A percentile compares a stretch with the other conserved stretches of the same genome.
Conservation (phyloP, 140 eudicot species). For the Stevia rebaudiana region DNA sequence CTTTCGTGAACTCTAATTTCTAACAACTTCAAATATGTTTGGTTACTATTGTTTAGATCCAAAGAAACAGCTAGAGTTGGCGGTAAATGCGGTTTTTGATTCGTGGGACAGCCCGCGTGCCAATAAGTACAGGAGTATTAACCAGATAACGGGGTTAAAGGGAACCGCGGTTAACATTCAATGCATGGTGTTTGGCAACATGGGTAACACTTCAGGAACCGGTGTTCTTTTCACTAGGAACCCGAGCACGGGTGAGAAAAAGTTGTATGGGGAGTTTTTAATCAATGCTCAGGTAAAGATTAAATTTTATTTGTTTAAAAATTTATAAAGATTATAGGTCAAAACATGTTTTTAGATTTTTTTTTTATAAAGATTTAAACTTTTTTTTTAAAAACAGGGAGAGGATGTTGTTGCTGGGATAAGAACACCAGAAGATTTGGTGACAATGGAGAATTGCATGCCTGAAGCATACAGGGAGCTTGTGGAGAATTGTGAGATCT, state of each 20-base stretch:
- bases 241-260: slow-evolving; percentile 95
- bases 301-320: not conserved
- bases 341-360: not conserved
- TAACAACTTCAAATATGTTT: not conserved
- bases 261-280: slow-evolving; percentile 94
- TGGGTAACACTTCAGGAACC: slow-evolving; percentile 98
- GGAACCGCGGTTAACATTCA: slow-evolving; percentile 99
- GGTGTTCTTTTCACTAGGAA: slow-evolving; percentile 97
- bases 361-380: not conserved
- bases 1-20: not conserved
- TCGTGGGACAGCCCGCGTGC: slow-evolving; percentile 99
- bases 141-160: slow-evolving; percentile 82
- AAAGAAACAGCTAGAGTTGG: slow-evolving; percentile 68
- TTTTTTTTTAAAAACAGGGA: slow-evolving; percentile 59
- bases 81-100: slow-evolving; percentile 92
- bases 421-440: slow-evolving; percentile 86
- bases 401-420: slow-evolving; percentile 99
- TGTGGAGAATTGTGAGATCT: slow-evolving; percentile 86
- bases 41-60: slow-evolving; percentile 52
- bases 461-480: slow-evolving; percentile 93
- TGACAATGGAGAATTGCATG: slow-evolving; percentile 75
- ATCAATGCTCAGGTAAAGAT: slow-evolving; percentile 82
- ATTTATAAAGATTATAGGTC: not conserved
- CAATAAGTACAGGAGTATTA: slow-evolving; percentile 74
- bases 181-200: slow-evolving; percentile 95